Base-by-base conservation (phyloP, 345 rosid genomes). In the Aethionema arabicum region DNA sequence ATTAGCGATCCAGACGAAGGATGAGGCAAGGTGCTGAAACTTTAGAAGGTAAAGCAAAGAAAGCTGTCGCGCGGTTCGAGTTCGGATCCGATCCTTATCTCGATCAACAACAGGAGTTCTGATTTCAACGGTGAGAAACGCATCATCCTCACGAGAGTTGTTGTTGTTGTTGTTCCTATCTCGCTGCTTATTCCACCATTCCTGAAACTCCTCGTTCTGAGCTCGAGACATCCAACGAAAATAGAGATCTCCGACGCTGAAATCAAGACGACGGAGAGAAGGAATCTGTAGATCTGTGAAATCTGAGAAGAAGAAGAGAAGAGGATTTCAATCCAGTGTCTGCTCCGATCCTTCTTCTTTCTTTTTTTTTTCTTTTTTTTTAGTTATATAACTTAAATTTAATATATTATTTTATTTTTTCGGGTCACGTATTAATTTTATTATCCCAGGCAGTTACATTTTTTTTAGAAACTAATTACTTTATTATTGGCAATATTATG, bases 111-210 rank as follows among this genome's bases (percentile, higher is more conserved):
- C 2, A 14, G 83, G 67, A 37, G 66, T 76, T 15, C 62, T 67
- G 80, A 88, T 70, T 70, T 88, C 82, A 54, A 84, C 83, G 61
- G 93, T 61, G 63, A 77, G 76, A 29, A 78, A 69, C 2, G 77
- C 68, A 27, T 56, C 65, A 48, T 63, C 53, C 14, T 69, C 69
- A 21, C 42, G 54, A 49, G 75, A 54, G 68, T 42, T 42, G 3
- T 32, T 45, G 21, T 59, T 44, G 48, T 81, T 62, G 30, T 64
- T 56, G 72, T 60, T 55, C 42, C 63, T 72, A 46, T 85, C 80
- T 55, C 87, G 81, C 32, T 87, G 95, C 65, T 85, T 79, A 86
- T 84, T 90, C 97, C 97, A 85, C 85, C 92, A 81, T 79, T 83
- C 74, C 33, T 83, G 89, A 74, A 85, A 85, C 77, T 83, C 92